Evolutionary conservation across 2,329 filamentous ascomycete species (phyloP), one percentile per base, ranked within the genome.

Genomic region (Ophiostoma himal-ulmi): DNA sequence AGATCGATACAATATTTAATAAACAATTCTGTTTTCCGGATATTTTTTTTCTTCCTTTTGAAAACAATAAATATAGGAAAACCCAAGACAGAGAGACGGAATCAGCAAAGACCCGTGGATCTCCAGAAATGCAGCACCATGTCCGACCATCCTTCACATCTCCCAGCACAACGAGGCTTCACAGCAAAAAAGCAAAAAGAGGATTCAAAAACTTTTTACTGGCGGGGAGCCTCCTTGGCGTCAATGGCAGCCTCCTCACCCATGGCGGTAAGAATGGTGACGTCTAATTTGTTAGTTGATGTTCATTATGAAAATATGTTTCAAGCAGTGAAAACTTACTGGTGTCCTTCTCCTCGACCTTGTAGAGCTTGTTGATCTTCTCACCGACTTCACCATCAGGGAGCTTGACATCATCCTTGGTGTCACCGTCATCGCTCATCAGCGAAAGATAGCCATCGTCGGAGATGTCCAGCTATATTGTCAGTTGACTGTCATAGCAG

Each of bases 401-500:
- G 76, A 96, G 79, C 85, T 92, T 93, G 82, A 98, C 93, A 81
- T 99, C 94, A 78, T 97, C 92, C 88, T 97, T 97, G 84, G 89
- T 90, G 81, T 87, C 85, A 80, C 94, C 94, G 76, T 91, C 88
- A 75, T 94, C 91, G 80, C 86, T 87, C 91, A 98, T 96, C 80
- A 99, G 91, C 80, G 91, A 94, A 77, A 99, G 91, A 89, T 91
- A 98, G 75, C 88, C 93, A 79, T 98, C 95, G 78, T 98, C 95
- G 76, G 91, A 90, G 82, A 97, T 90, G 81, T 97, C 91, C 78
- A 97, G 88, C 93, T 97, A 76, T n/a, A 37, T 22, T 13, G 41
- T 64, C 44, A 68, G 68, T 48, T 30, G 48, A 8, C 6, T 34
- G 22, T n/a, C 26, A 14, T 26, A 48, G 30, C 20, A 68, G 1